Evolutionary conservation across 768 basidiomycete genomes (phyloP), one percentile per base, ranked within the genome.

Genomic region (Collybiopsis confluens): DNA sequence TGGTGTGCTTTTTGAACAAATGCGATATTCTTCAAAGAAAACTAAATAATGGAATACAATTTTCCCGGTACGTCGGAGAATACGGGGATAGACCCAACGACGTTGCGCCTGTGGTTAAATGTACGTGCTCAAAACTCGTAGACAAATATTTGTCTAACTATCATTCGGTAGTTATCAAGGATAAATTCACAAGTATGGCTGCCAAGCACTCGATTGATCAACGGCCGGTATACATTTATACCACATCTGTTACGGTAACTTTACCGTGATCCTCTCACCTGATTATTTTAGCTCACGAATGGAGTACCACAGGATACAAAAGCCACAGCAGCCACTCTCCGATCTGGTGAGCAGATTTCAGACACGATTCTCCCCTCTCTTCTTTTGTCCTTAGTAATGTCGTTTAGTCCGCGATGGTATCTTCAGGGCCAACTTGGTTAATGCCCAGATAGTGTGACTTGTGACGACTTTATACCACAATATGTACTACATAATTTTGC

Each of bases 1-100:
- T 88, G n/a, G 78, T 90, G n/a, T 73, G 89, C 11, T 90, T 90
- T 66, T 72, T 90, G 58, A 90, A 89, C 65, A 89, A 89, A 64
- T 77, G 80, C 58, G 86, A 89, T 62, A 78, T 89, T 51, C 56
- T 77, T 36, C 64, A 66, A 70, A 77, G 77, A 38, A 90, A 90
- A 72, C 78, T 87, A 8, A 70, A 71, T 27, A 71, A 82, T 9
- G 86, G 87, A 1, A 75, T 86, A 47, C 73, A 70, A n/a, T 76
- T 89, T 54, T 73, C 75, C 0, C 72, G 85, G 59, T 86, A 75
- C 61, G 79, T 86, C 50, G 70, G 83, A 33, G 81, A 82, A 11
- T 88, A 87, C 58, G 85, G 82, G 2, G 70, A 77, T 45, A 73
- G 82, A 53, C 79, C 82, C 16, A 89, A 88, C 59, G 79, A 84